Base-by-base conservation (phyloP, 768 basidiomycete species). In the Leucogyrophana mollusca region DNA sequence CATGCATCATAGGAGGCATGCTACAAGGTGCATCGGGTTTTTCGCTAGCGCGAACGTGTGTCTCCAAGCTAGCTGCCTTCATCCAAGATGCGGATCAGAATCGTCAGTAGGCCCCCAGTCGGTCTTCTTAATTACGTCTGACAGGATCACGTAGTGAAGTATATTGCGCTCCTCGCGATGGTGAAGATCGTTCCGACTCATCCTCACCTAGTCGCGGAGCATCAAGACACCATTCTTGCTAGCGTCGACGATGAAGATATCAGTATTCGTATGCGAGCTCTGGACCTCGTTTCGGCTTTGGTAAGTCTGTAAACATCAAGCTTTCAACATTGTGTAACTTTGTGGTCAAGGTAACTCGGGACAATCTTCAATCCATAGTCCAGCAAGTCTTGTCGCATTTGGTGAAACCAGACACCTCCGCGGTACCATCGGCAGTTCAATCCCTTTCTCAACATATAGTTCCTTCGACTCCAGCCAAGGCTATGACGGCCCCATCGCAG, bases 1-100 rank as follows among this genome's bases (percentile, higher is more conserved):
- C 96, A 0, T 97, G 93, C 57, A 98, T 99, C 54, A 92, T 92
- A 9, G 95, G 96, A 8, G 93, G 90, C 6, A 97, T 99, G 91
- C 76, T 98, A 9, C 85, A 86, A 54, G 87, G 85, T 3, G 47
- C 80, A 17, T 80, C 85, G 23, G 92, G 90, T 9, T 77, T 87
- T 60, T 72, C 83, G 3, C 72, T 99, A 37, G 96, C 96, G 4
- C 76, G 76, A 48, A 82, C 85, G 9, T 99, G 96, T 57, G 91
- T 95, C 30, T 89, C 92, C 22, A 99, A 99, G 65, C 75, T 99
- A 30, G 90, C 93, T 17, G 80, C 81, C 23, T 99, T 98, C 65
- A 77, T 97, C 39, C 77, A 93, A 61, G 94, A 98, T 65, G 68
- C 83, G 36, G 96, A 99, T 67, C 96, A 98, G 67, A 99, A 99